These are phyloP conservation scores for Megacollybia platyphylla DNA, from an alignment of 1,284 basidiomycete species.

Conservation along the genomic window DNA sequence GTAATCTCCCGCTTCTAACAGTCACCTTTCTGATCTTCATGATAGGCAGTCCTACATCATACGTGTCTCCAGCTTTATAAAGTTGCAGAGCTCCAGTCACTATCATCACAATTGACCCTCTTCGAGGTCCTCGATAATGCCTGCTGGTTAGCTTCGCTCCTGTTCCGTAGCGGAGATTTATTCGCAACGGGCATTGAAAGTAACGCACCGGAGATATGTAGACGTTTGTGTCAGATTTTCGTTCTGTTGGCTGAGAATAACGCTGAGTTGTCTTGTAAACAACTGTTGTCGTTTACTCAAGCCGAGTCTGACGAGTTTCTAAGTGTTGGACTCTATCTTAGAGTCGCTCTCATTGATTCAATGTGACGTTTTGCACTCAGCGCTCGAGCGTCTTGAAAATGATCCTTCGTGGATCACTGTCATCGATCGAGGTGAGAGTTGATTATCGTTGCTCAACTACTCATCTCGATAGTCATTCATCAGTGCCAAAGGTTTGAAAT, in stretches of 20 bases:
- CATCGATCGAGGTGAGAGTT: too few species aligned
- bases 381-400: constrained; percentile 11
- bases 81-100: too few species aligned
- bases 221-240: constrained; percentile 21
- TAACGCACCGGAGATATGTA: constrained; percentile 17
- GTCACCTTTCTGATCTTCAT: background rate
- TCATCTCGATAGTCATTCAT: too few species aligned
- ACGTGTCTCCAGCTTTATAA: background rate
- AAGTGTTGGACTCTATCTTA: constrained; percentile 29
- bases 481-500: too few species aligned
- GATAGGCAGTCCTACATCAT: background rate
- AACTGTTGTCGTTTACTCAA: constrained; percentile 5
- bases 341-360: constrained; percentile 18
- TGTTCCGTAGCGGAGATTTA: background rate
- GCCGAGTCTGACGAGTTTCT: background rate
- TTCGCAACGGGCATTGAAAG: constrained; percentile 6
- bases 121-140: background rate
- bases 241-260: constrained; percentile 14
- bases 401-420: constrained; percentile 8
- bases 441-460: too few species aligned
- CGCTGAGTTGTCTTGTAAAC: constrained; percentile 13
- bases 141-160: background rate
- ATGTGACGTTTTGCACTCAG: constrained; percentile 8
- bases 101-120: too few species aligned
- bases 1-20: too few species aligned